Conservation (phyloP, 2,329 filamentous ascomycete genomes). For the Trichoderma afroharzianum region DNA sequence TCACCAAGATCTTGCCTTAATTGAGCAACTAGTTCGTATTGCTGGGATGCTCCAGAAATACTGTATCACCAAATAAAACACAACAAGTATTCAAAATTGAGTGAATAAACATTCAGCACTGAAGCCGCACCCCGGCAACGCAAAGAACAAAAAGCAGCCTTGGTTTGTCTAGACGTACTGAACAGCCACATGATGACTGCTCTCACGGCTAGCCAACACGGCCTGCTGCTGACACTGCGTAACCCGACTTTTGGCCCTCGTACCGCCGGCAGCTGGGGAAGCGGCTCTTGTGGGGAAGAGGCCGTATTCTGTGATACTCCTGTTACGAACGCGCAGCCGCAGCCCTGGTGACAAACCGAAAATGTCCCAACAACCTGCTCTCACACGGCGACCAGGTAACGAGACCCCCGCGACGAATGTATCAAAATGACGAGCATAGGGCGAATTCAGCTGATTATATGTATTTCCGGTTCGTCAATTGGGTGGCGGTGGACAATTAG, state of each 20-base stretch:
- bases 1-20: background rate
- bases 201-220: conserved; percentile 12
- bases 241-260: conserved; percentile 1
- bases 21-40: background rate
- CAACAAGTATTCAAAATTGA: too few relatives aligned
- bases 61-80: background rate
- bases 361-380: background rate
- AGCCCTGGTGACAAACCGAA: background rate
- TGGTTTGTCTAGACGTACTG: background rate
- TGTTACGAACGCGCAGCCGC: background rate
- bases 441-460: background rate
- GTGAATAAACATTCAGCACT: background rate
- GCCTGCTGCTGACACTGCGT: conserved; percentile 21
- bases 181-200: background rate
- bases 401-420: background rate
- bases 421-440: background rate
- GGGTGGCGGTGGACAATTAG: conserved; percentile 14
- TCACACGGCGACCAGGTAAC: background rate
- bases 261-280: background rate
- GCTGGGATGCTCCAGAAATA: background rate
- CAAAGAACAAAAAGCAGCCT: background rate
- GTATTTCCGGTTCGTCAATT: background rate
- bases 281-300: background rate
- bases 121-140: background rate
- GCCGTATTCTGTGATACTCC: background rate